Base-by-base conservation (phyloP, 2,329 filamentous ascomycete genomes). In the Cladophialophora exuberans region DNA sequence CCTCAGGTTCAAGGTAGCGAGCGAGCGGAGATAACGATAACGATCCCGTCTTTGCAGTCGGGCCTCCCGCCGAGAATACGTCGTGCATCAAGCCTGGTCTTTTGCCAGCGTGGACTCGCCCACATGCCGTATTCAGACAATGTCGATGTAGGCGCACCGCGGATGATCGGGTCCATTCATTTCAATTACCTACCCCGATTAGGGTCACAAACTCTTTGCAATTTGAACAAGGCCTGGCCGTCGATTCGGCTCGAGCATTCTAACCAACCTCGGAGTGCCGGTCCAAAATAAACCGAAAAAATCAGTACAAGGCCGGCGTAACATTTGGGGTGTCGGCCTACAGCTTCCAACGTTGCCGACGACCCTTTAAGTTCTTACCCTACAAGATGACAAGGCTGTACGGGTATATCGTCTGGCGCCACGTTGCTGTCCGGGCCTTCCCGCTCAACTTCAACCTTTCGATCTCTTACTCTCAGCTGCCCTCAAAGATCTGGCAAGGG, bases 1-100 rank as follows among this genome's bases (percentile, higher is more conserved):
- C n/a, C 47, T 38, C 15, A n/a, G 25, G 13, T 25, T 44, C 49
- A 39, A 36, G 31, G 45, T 23, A 18, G 30, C n/a, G n/a, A n/a
- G n/a, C n/a, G n/a, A n/a, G n/a, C n/a, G n/a, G n/a, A n/a, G n/a
- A n/a, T n/a, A n/a, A n/a, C n/a, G n/a, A n/a, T n/a, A n/a, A n/a
- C 17, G n/a, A 52, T 26, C 41, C 39, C 15, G 23, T 25, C 35
- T 38, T 38, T 49, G 46, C 46, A 49, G 22, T 49, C 30, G 52
- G 56, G 56, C 56, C 56, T 31, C 56, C 56, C 52, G 46, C 56
- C 52, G 36, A 59, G 56, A 48, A 33, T 38, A 35, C 22, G 22
- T 11, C n/a, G 17, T 26, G n/a, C 20, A 30, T 38, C 36, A 20
- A 33, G n/a, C 28, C 33, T 31, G n/a, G 44, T 26, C 28, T 33